Percentiles rank a stretch among this genome's conserved stretches.
Conservation (phyloP, 306 rosid genomes). For the Carpinus viminea region DNA sequence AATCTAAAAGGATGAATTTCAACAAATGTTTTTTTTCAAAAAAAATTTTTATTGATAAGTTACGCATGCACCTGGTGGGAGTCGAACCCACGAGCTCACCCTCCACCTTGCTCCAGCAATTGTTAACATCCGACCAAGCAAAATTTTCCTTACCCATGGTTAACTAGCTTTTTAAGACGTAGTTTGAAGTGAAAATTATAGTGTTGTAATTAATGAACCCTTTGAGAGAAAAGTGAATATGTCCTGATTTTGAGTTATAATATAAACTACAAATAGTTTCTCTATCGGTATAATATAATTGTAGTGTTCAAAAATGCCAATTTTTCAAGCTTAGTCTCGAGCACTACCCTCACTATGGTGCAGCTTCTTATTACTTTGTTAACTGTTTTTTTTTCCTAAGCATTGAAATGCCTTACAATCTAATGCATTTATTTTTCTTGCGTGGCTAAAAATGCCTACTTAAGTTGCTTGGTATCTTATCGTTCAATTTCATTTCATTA, state of each 20-base stretch:
- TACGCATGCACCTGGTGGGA: too few species aligned
- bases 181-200: background rate
- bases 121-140: background rate
- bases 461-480: constrained; percentile 10
- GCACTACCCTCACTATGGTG: background rate
- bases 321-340: background rate
- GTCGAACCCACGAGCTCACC: too few species aligned
- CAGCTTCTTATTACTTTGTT: background rate
- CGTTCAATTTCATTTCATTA: constrained; percentile 7
- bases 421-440: background rate
- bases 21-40: too few species aligned
- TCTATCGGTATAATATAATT: too few species aligned
- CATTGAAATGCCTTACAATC: background rate
- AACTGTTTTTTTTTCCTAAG: background rate
- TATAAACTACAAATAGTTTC: too few species aligned
- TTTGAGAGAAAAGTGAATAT: background rate
- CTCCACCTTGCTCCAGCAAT: too few species aligned
- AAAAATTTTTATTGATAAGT: too few species aligned
- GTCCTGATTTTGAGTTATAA: too few species aligned
- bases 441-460: background rate
- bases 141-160: background rate
- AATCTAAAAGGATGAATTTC: background rate
- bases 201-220: background rate
- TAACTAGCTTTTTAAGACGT: background rate
- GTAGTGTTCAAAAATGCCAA: too few species aligned